Conservation (phyloP, 192 early-diverging fungal genomes). For the Endogone sp. region DNA sequence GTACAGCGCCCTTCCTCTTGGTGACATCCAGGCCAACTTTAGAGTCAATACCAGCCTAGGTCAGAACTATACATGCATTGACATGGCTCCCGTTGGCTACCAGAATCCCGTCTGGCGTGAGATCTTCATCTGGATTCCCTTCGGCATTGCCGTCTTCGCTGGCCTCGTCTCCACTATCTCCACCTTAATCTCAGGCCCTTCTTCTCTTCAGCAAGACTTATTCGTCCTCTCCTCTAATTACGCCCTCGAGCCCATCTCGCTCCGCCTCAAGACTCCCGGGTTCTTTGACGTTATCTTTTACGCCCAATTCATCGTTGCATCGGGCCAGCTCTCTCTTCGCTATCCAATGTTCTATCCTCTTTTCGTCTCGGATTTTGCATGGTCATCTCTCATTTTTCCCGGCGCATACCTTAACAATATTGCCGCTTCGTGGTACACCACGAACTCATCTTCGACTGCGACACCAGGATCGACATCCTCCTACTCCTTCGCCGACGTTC, state of each 20-base stretch:
- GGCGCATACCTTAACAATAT: constrained; percentile 1
- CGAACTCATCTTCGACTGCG: not conserved
- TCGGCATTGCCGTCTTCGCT: constrained; percentile 16
- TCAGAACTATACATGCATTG: constrained; percentile 11
- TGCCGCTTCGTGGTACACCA: not conserved
- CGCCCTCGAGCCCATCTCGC: constrained; percentile 19
- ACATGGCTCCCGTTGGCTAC: constrained; percentile 25
- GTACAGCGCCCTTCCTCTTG: constrained; percentile 13
- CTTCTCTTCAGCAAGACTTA: constrained; percentile 14
- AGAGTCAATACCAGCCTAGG: constrained; percentile 1
- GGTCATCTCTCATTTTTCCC: constrained; percentile 25
- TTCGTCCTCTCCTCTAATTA: constrained; percentile 25
- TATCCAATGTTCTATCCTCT: constrained; percentile 43
- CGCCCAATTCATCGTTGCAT: constrained; percentile 42
- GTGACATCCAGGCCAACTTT: constrained; percentile 16
- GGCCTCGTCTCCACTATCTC: constrained; percentile 4
- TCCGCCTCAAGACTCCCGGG: constrained; percentile 43
- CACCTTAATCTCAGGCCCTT: constrained; percentile 14
- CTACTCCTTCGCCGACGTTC: not conserved
- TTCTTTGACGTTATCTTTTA: constrained; percentile 50
- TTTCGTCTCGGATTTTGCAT: constrained; percentile 43
- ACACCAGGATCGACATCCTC: not conserved
- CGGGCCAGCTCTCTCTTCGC: constrained; percentile 38
- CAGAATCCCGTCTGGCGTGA: constrained; percentile 24
- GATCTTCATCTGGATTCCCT: constrained; percentile 17